phyloP scores from a whole-genome alignment of 2,329 filamentous ascomycete species.

The Cytospora piceicola region DNA sequence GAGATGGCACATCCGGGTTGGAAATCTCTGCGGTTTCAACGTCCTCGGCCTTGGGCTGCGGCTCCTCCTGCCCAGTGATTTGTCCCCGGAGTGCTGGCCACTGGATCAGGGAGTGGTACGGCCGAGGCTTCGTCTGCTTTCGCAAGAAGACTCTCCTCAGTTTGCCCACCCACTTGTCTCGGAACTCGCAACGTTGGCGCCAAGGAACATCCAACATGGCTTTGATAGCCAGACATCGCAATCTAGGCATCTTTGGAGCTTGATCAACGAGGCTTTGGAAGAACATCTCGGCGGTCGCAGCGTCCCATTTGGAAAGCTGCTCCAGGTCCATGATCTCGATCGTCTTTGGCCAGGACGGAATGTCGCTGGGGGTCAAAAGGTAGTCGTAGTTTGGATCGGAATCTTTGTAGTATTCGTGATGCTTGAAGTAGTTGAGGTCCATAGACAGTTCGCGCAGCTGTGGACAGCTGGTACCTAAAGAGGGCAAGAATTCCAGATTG shows the following conservation, averaged over 20 bases:
- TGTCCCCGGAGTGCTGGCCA: constrained; percentile 20
- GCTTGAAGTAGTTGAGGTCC: constrained; percentile 78
- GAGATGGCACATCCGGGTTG: constrained; percentile 21
- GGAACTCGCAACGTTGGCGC: constrained; percentile 79
- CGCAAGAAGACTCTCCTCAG: constrained; percentile 70
- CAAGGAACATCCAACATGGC: constrained; percentile 80
- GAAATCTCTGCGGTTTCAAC: background rate
- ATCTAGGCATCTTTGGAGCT: constrained; percentile 65
- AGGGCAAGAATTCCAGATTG: constrained; percentile 72
- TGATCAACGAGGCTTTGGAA: constrained; percentile 77
- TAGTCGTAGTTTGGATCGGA: constrained; percentile 75
- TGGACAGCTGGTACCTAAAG: constrained; percentile 70
- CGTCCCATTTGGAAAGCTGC: constrained; percentile 75
- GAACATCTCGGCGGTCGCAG: constrained; percentile 72
- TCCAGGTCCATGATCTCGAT: constrained; percentile 75
- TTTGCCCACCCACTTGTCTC: constrained; percentile 75
- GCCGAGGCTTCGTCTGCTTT: constrained; percentile 30
- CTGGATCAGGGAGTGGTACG: constrained; percentile 27
- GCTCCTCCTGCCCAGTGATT: background rate
- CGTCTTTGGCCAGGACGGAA: constrained; percentile 77
- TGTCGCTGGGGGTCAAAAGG: constrained; percentile 64
- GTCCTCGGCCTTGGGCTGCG: constrained; percentile 7
- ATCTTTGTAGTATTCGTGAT: constrained; percentile 69
- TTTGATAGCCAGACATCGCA: constrained; percentile 74
- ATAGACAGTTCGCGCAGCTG: constrained; percentile 71